phyloP scores from a whole-genome alignment of 768 basidiomycete species.

The Fomitopsis serialis region DNA sequence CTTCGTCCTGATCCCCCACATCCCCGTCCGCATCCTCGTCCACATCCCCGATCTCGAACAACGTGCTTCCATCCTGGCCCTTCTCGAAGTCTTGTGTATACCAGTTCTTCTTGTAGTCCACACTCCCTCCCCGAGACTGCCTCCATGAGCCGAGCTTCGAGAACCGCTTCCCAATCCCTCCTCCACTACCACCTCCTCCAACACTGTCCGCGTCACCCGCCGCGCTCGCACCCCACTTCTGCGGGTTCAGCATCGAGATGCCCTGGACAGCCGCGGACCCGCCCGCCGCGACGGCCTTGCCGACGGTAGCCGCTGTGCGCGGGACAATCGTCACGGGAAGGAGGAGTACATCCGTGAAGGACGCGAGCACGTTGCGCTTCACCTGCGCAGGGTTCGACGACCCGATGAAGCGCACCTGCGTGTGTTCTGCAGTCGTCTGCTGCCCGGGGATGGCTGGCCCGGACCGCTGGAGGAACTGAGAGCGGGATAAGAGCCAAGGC shows the following conservation, averaged over 20 bases:
- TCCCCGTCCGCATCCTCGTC: conserved; percentile 25
- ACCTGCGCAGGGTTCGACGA: conserved; percentile 87
- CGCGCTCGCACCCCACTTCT: conserved; percentile 63
- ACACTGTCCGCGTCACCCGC: conserved; percentile 9
- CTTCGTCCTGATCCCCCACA: conserved; percentile 9
- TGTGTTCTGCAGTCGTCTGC: conserved; percentile 1
- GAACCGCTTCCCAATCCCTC: conserved; percentile 9
- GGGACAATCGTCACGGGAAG: conserved; percentile 97
- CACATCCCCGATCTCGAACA: conserved; percentile 50
- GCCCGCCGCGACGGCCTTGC: conserved; percentile 63
- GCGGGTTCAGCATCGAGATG: conserved; percentile 85
- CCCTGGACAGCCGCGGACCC: conserved; percentile 77
- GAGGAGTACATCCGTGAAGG: conserved; percentile 85
- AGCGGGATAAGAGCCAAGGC: not conserved
- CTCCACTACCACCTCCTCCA: conserved; percentile 10
- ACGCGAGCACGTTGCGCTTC: conserved; percentile 88
- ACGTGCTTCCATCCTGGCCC: conserved; percentile 30
- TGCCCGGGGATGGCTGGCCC: conserved; percentile 12
- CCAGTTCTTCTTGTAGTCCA: conserved; percentile 9
- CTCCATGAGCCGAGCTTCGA: not conserved
- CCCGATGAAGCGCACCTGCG: conserved; percentile 60
- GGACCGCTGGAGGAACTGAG: conserved; percentile 14
- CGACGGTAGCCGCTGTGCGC: conserved; percentile 54
- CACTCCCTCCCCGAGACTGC: not conserved
- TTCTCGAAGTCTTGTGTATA: conserved; percentile 28